Evolutionary conservation across 2,329 filamentous ascomycete genomes (phyloP).

Genomic region (Cordyceps fumosorosea): DNA sequence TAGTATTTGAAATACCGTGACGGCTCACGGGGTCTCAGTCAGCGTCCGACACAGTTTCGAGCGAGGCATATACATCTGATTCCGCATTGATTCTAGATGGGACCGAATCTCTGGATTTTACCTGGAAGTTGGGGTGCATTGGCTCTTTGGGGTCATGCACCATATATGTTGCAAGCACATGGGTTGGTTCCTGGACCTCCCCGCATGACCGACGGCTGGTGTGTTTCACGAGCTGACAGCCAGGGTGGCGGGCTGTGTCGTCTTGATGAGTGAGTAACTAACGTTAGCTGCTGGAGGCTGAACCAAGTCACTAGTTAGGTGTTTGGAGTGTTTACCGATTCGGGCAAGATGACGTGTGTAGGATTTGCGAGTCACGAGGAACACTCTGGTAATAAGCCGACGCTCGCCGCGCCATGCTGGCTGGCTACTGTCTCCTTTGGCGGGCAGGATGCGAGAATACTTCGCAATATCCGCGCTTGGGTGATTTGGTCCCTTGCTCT

Average conservation of each 20-base stretch:
- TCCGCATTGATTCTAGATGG: not conserved
- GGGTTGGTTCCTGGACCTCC: not conserved
- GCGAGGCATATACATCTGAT: no score
- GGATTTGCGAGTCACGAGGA: not conserved
- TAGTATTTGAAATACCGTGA: no score
- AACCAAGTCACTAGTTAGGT: not conserved
- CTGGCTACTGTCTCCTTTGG: not conserved
- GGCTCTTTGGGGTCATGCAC: not conserved
- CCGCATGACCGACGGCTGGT: not conserved
- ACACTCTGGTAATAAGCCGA: not conserved
- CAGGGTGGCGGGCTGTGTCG: not conserved
- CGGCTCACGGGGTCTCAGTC: not conserved
- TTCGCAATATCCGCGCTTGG: not conserved
- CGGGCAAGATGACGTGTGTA: not conserved
- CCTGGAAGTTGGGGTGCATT: not conserved
- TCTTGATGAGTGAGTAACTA: not conserved
- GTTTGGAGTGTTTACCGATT: not conserved
- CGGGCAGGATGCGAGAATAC: not conserved
- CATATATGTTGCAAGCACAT: not conserved
- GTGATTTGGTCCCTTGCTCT: not conserved
- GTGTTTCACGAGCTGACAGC: conserved; percentile 8
- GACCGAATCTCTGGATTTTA: not conserved
- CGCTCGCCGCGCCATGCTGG: not conserved
- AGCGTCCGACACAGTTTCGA: not conserved
- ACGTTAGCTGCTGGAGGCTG: not conserved